Percentiles rank a stretch among this genome's conserved stretches.
Conservation (phyloP, 139 green algal genomes). For the Pleodorina starrii region DNA sequence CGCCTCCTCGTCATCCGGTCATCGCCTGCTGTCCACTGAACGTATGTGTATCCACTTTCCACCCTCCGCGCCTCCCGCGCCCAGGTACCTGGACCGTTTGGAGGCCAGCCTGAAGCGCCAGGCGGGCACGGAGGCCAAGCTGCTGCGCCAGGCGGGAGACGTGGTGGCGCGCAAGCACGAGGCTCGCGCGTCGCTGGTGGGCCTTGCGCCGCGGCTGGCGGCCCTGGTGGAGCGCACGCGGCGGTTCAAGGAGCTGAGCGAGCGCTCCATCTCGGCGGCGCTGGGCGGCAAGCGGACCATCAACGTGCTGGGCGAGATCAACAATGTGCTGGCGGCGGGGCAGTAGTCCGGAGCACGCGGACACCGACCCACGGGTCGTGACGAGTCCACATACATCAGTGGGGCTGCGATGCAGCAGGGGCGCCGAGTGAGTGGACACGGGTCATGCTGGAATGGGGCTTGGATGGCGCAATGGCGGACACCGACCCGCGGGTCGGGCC, state of each 20-base stretch:
- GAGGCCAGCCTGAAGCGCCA: constrained; percentile 62
- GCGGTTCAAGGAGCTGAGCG: constrained; percentile 51
- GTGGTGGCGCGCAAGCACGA: constrained; percentile 52
- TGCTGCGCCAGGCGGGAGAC: constrained; percentile 63
- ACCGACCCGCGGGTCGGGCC: too few relatives aligned
- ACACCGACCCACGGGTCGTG: too few relatives aligned
- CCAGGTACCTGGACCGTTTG: constrained; percentile 65
- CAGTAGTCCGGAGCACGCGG: too few relatives aligned
- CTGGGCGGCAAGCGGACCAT: constrained; percentile 54
- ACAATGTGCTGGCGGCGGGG: constrained; percentile 55
- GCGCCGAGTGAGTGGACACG: too few relatives aligned
- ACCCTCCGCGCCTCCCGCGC: too few relatives aligned
- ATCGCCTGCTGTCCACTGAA: too few relatives aligned
- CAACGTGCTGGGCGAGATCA: constrained; percentile 71
- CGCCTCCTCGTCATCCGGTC: too few relatives aligned
- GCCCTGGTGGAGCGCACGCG: constrained; percentile 50
- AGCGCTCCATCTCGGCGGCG: constrained; percentile 51
- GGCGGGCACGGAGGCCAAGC: constrained; percentile 66
- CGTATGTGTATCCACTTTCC: too few relatives aligned
- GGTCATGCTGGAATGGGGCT: too few relatives aligned
- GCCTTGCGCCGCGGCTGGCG: neutral
- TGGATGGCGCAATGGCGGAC: too few relatives aligned
- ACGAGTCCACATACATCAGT: too few relatives aligned
- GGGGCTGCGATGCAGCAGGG: too few relatives aligned
- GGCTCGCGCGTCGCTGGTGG: constrained; percentile 51